Percentiles rank a stretch among this genome's conserved stretches.
These are phyloP conservation scores for Mycena metata DNA, from an alignment of 768 basidiomycete genomes.

Conservation along the genomic window DNA sequence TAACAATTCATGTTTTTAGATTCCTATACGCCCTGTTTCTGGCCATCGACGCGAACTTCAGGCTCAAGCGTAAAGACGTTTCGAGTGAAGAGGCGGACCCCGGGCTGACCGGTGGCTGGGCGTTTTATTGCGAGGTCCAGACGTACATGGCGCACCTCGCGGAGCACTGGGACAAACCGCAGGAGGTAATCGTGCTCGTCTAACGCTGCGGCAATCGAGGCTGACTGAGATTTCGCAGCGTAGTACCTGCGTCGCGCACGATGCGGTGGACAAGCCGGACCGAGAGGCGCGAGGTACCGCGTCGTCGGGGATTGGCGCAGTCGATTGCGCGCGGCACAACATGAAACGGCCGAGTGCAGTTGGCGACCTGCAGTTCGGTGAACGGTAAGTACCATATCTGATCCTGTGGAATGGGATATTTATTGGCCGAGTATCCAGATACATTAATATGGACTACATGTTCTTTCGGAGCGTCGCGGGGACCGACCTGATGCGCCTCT, in stretches of 20 bases:
- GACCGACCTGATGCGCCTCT: no score
- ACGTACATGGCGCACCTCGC: conserved; percentile 26
- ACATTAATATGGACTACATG: conserved; percentile 45
- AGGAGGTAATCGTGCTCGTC: not conserved
- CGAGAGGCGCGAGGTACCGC: conserved; percentile 7
- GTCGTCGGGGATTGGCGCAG: conserved; percentile 33
- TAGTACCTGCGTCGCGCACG: conserved; percentile 38
- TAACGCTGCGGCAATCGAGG: no score
- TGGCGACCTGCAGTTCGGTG: not conserved
- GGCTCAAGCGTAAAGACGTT: conserved; percentile 27
- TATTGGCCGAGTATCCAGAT: not conserved
- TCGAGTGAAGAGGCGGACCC: conserved; percentile 35
- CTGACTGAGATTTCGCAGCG: no score
- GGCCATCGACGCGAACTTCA: conserved; percentile 36
- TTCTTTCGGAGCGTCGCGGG: conserved; percentile 29
- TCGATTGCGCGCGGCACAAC: conserved; percentile 30
- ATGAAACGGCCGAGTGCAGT: conserved; percentile 2
- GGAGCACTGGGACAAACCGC: conserved; percentile 8
- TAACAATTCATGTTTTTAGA: not conserved
- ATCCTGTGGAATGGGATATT: no score
- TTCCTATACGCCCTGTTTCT: conserved; percentile 28
- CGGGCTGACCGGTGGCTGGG: conserved; percentile 32
- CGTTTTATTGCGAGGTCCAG: conserved; percentile 35
- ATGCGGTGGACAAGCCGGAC: conserved; percentile 16
- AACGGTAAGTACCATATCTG: not conserved